Evolutionary conservation across 768 basidiomycete genomes (phyloP), one percentile per base, ranked within the genome.

Genomic region (Hortiboletus flavorubellus): DNA sequence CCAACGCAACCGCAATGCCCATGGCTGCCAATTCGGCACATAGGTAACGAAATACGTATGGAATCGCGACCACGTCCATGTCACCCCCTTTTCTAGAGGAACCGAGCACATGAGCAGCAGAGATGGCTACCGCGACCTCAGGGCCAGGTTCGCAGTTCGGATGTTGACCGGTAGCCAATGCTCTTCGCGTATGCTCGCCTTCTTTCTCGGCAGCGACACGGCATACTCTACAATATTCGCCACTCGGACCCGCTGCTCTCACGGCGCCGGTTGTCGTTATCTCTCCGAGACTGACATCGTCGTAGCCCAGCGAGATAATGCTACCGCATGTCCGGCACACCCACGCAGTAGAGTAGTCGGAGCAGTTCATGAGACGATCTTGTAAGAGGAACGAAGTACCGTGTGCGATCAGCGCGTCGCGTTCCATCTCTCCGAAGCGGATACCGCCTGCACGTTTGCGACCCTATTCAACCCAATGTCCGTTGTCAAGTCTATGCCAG

Each of bases 361-460:
- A 98, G 69, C 97, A 99, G 75, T 99, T 99, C 97, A 99, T 98
- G 68, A 99, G 76, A 54, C 97, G 82, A 74, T 99, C 97, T 78
- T 99, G 97, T 23, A 99, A 83, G 39, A 99, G 80, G 86, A 97
- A 99, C 2, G 95, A 94, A 14, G 97, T 97, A 43, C 97, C 97
- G 72, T 99, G 97, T 4, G 97, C 97, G 62, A 99, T 95, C 49
- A 99, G 82, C 11, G 97, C 97, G 69, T 99, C 97, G 50, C 97
- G 90, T 73, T 99, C 97, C 97, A 99, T 99, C 77, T 99, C 97
- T 64, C 97, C 97, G 69, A 99, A 98, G 52, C 97, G 94, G 67
- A 99, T 99, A 66, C 97, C 97, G 64, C 97, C 97, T 42, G 91
- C 93, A 51, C 94, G 90, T 82, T 98, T 98, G 57, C 97, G 90